Conservation (phyloP, 129 eudicot species). For the Lactuca sativa region DNA sequence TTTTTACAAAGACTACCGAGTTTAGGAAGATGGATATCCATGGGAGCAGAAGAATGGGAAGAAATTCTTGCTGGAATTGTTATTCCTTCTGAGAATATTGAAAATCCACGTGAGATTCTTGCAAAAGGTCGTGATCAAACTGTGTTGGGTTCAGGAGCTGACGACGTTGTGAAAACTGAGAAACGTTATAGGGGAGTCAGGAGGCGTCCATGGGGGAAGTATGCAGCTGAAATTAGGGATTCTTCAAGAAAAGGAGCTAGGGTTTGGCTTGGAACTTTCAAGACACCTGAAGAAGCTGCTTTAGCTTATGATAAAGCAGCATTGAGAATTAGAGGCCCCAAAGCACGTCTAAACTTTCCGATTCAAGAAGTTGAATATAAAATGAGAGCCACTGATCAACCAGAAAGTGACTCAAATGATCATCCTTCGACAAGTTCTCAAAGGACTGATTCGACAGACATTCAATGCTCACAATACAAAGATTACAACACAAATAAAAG, state of each 20-base stretch:
- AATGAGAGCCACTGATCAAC: conserved; percentile 12
- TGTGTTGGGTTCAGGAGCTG: not conserved
- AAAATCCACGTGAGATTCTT: not conserved
- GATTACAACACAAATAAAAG: conserved; percentile 35
- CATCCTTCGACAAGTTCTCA: conserved; percentile 8
- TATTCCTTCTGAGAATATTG: conserved; percentile 16
- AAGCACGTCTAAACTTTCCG: conserved; percentile 67
- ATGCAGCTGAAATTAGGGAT: conserved; percentile 89
- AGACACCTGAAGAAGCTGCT: conserved; percentile 83
- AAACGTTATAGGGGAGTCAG: conserved; percentile 76
- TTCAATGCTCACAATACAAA: conserved; percentile 9
- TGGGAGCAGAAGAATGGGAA: conserved; percentile 90
- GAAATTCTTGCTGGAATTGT: conserved; percentile 50
- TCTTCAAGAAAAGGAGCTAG: conserved; percentile 66
- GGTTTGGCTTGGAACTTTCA: conserved; percentile 84
- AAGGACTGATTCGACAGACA: not conserved
- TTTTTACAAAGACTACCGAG: conserved; percentile 71
- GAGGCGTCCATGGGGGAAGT: conserved; percentile 89
- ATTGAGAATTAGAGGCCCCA: conserved; percentile 67
- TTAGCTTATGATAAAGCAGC: conserved; percentile 92
- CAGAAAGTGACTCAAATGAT: conserved; percentile 11
- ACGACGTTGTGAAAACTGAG: conserved; percentile 18
- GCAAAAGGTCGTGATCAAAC: not conserved
- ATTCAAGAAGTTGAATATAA: conserved; percentile 37
- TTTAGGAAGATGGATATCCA: conserved; percentile 85